phyloP scores from a whole-genome alignment of 768 basidiomycete species.

The Hemileccinum impolitum region DNA sequence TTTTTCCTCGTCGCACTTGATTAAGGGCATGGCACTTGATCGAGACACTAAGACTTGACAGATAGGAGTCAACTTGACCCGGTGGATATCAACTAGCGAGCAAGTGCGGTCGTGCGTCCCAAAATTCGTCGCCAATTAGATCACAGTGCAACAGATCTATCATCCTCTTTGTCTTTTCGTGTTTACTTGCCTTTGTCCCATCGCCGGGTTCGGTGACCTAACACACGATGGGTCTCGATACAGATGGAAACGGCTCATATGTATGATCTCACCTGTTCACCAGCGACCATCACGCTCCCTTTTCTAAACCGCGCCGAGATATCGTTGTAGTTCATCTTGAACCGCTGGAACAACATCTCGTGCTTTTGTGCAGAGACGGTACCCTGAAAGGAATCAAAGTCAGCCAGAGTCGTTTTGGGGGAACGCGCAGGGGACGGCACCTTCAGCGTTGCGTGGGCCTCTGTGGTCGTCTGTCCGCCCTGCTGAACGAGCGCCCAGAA shows the following conservation, averaged over 20 bases:
- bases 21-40: too few species aligned
- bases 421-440: slow-evolving; percentile 37
- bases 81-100: slow-evolving; percentile 35
- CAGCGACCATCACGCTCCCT: slow-evolving; percentile 80
- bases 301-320: slow-evolving; percentile 72
- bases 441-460: slow-evolving; percentile 78
- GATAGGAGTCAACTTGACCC: too few species aligned
- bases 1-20: too few species aligned
- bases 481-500: slow-evolving; percentile 94
- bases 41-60: too few species aligned
- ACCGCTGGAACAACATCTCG: slow-evolving; percentile 81
- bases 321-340: slow-evolving; percentile 84
- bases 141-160: slow-evolving; percentile 75
- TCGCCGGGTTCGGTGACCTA: slow-evolving; percentile 8
- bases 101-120: slow-evolving; percentile 58
- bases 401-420: background rate
- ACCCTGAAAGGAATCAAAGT: slow-evolving; percentile 49
- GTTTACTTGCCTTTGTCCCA: slow-evolving; percentile 26
- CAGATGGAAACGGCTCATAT: background rate
- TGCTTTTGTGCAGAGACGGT: slow-evolving; percentile 88
- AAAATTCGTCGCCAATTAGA: slow-evolving; percentile 79
- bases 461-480: slow-evolving; percentile 69
- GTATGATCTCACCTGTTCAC: slow-evolving; percentile 46
- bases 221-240: background rate
- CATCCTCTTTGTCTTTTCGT: slow-evolving; percentile 37